Evolutionary conservation across 768 basidiomycete genomes (phyloP).

Genomic region (Xerocomus potaroensis): DNA sequence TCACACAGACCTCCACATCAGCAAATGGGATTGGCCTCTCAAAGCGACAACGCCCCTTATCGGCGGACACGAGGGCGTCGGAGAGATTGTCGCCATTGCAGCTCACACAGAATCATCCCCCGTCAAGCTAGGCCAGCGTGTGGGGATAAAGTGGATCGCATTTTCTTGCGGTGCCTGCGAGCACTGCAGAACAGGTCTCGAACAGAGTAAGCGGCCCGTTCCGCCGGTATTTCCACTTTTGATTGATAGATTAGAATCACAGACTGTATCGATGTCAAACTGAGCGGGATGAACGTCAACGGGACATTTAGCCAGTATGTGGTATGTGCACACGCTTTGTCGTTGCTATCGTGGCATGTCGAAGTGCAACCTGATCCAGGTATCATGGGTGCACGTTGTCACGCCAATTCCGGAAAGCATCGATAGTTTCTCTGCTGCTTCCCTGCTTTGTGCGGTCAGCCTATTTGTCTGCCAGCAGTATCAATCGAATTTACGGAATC

Average conservation of each 20-base stretch:
- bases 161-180: constrained; percentile 74
- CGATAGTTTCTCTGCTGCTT: constrained; percentile 63
- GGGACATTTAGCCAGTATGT: constrained; percentile 76
- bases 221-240: too few relatives aligned
- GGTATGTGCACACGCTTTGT: constrained; percentile 28
- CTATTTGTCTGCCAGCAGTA: not conserved
- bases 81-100: constrained; percentile 76
- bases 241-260: too few relatives aligned
- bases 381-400: constrained; percentile 69
- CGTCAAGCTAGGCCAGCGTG: constrained; percentile 72
- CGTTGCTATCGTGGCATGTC: not conserved
- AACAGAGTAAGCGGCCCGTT: constrained; percentile 53
- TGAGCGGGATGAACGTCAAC: constrained; percentile 70
- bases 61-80: constrained; percentile 85
- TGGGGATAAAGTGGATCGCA: constrained; percentile 82
- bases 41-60: constrained; percentile 61
- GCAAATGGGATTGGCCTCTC: constrained; percentile 77
- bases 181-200: constrained; percentile 69
- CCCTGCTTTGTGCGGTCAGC: constrained; percentile 70
- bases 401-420: constrained; percentile 75
- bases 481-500: not conserved
- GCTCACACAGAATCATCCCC: constrained; percentile 52
- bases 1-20: constrained; percentile 79
- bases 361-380: constrained; percentile 34
- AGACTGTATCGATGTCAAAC: constrained; percentile 58